These are phyloP conservation scores for Malassezia pachydermatis DNA, from an alignment of 1,284 basidiomycete genomes.

Conservation along the genomic window DNA sequence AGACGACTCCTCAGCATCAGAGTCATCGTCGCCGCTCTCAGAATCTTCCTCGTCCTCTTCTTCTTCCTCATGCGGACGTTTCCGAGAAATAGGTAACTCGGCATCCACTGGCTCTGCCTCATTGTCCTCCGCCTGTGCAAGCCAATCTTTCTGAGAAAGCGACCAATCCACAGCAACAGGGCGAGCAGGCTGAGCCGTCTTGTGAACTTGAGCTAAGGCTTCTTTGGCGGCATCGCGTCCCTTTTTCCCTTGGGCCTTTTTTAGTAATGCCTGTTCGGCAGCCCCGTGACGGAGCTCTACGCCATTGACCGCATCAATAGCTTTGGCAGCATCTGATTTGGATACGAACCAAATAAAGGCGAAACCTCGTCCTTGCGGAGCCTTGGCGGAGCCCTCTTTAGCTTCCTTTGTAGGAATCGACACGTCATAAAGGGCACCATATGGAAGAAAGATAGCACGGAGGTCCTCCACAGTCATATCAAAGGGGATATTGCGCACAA, in stretches of 20 bases:
- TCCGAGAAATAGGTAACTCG: background rate
- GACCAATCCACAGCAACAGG: conserved; percentile 93
- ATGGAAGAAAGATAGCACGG: conserved; percentile 73
- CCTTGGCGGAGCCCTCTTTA: conserved; percentile 7
- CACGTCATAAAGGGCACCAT: conserved; percentile 76
- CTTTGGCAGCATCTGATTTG: conserved; percentile 72
- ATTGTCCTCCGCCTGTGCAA: conserved; percentile 53
- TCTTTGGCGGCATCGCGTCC: conserved; percentile 57
- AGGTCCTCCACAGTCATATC: conserved; percentile 63
- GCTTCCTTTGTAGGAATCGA: conserved; percentile 56
- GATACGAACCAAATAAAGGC: conserved; percentile 92
- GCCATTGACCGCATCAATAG: conserved; percentile 74
- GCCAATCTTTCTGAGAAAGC: conserved; percentile 82
- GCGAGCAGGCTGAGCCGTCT: conserved; percentile 52
- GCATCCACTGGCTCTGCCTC: conserved; percentile 19
- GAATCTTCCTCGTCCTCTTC: conserved; percentile 35
- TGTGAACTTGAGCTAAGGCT: conserved; percentile 26
- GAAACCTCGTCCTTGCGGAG: conserved; percentile 59
- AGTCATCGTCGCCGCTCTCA: conserved; percentile 48
- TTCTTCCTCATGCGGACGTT: conserved; percentile 16
- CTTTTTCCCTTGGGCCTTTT: conserved; percentile 57
- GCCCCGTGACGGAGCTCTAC: conserved; percentile 62
- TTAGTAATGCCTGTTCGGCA: conserved; percentile 58
- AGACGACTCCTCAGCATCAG: conserved; percentile 7
- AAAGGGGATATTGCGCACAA: conserved; percentile 80